Base-by-base conservation (phyloP, 345 rosid genomes). In the Abelmoschus esculentus region DNA sequence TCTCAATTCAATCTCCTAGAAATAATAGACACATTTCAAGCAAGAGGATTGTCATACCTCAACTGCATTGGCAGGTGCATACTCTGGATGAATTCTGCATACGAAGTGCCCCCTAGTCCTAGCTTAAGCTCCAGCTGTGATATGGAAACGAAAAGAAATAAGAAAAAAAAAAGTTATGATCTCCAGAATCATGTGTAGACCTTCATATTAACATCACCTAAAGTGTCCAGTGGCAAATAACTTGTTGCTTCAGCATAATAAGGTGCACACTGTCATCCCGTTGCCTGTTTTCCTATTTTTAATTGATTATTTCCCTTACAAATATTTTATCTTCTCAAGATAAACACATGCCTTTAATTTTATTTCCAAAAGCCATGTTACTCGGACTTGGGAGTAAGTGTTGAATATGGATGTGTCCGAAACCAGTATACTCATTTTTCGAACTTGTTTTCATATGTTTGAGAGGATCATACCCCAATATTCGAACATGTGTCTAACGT, bases 51-150 rank as follows among this genome's bases (percentile, higher is more conserved):
- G 26, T 5, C 32, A 17, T 76, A 93, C 98, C 98, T 93, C 77
- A 93, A 74, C 74, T 93, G 98, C 96, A 86, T 84, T 15, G 98
- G 98, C 42, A 93, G 78, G 83, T 89, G 95, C 75, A 87, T 61
- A 61, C 78, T 87, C n/a, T 69, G 80, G 59, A 93, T 93, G 80
- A 93, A 88, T 83, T 93, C 98, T 78, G 61, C 85, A 75, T 89
- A 93, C 9, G 97, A 86, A 17, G 98, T 91, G 62, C 98, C 98
- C 5, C 98, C 98, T 60, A 93, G 32, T 59, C 98, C 98, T 56
- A 93, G 80, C 90, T 86, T 93, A 62, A 93, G 86, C 86, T 93
- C 98, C 86, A 93, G 72, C 98, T 93, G 81, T 49, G 69, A 75
- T 42, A 42, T 40, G 49, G 73, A 72, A 61, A 14, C 10, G 29